These are phyloP conservation scores for Scytalidium lignicola DNA, from an alignment of 2,329 filamentous ascomycete species.

Conservation along the genomic window DNA sequence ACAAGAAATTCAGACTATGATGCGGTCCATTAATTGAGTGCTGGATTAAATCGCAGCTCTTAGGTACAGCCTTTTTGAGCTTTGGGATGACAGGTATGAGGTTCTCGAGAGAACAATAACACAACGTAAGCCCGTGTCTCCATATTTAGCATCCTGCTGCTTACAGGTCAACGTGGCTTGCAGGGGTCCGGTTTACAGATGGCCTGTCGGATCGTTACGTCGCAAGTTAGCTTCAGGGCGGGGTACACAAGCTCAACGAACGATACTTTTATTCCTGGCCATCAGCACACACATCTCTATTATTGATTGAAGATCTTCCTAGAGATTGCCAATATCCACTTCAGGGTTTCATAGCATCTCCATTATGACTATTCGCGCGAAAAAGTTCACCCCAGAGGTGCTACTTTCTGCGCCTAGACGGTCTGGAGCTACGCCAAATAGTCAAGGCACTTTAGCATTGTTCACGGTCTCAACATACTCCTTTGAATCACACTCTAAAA, in stretches of 20 bases:
- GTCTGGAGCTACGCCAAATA: slow-evolving; percentile 65
- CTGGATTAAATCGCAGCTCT: not conserved
- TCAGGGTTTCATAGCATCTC: slow-evolving; percentile 3
- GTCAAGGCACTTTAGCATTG: slow-evolving; percentile 56
- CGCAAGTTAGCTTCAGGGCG: not conserved
- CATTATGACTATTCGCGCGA: slow-evolving; percentile 64
- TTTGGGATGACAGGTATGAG: not conserved
- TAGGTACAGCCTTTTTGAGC: not conserved
- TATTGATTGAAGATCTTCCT: not conserved
- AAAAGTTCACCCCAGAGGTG: slow-evolving; percentile 71
- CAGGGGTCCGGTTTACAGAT: not conserved
- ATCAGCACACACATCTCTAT: not conserved
- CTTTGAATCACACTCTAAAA: slow-evolving; percentile 68
- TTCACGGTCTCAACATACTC: slow-evolving; percentile 73
- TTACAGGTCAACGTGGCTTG: not conserved
- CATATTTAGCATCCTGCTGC: not conserved
- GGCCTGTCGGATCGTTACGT: not conserved
- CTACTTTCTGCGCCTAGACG: slow-evolving; percentile 71
- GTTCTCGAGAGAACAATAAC: not conserved
- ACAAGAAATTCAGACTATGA: not conserved
- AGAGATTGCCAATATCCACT: not conserved
- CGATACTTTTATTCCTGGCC: not conserved
- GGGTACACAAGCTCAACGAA: not conserved
- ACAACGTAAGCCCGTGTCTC: not conserved
- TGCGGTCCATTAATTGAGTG: not conserved